Base-by-base conservation (phyloP, 768 basidiomycete genomes). In the Hemileccinum rubropunctum region DNA sequence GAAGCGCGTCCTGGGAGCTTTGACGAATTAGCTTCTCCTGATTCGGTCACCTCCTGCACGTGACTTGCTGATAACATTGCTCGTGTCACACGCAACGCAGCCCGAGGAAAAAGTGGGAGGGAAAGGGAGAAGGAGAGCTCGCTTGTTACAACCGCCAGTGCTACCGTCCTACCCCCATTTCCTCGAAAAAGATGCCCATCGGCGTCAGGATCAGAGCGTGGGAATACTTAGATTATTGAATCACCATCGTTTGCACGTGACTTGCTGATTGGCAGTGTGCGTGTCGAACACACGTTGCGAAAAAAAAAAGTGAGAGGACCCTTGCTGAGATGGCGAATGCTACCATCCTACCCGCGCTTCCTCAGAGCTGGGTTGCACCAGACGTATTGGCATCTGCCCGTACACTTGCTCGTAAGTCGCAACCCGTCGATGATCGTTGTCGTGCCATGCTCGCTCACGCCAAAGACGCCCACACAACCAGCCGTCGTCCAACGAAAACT, bases 401-500 rank as follows among this genome's bases (percentile, higher is more conserved):
- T 17, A 56, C 54, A 0, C 58, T 63, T 20, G 68, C 66, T 37
- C 63, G 66, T 67, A 47, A 52, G 68, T 61, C 32, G 34, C 17
- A 17, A 7, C 42, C 28, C 33, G 26, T 42, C 33, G 17, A 12
- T 36, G 15, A 20, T 42, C 21, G 11, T 27, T 8, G 21, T 21
- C 15, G 17, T 45, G 38, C 21, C 36, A n/a, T 30, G 45, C 27
- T 30, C 14, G 30, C 50, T 58, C 48, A 60, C 47, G 9, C 51
- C 42, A n/a, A 14, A 23, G 35, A 23, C 32, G 9, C 18, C n/a
- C 51, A 23, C 23, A 23, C 23, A 23, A 23, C 23, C 23, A 66
- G 65, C 64, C 39, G 33, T 61, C 53, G 71, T 72, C 34, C 67
- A 73, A 40, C 71, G 79, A 33, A 76, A 66, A 57, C 71, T 98